Evolutionary conservation across 208 protist species (phyloP), one percentile per base, ranked within the genome.

Genomic region (Crithidia brevicula): DNA sequence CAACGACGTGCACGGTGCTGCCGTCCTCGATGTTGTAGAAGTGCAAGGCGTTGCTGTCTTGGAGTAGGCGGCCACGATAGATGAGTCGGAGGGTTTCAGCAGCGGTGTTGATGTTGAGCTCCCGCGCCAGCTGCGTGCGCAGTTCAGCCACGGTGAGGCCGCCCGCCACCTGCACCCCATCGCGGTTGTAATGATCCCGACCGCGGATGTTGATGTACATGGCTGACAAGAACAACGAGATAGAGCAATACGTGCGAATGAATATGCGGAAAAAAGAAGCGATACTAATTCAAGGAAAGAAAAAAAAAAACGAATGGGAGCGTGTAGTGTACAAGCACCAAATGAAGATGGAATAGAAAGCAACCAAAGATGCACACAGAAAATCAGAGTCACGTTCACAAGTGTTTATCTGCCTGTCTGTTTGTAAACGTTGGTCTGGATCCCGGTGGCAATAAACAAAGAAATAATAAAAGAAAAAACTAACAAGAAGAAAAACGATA

Each of bases 91-190:
- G 67, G 27, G 9, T 61, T 47, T 67, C 56, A 25, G 69, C 71
- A 7, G 62, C 63, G 25, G 8, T 4, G 36, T 69, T 27, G 23
- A 82, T 54, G 42, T 73, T 5, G 30, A 89, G 67, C 20, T 67
- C 72, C 15, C 51, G 50, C 16, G 76, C 45, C 20, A 95, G 54
- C 4, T 30, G 36, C 7, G 54, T 64, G 8, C 72, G 81, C 49
- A 95, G 74, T 33, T 73, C 71, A 7, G 72, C 69, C 16, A 89
- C 82, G 13, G 74, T 84, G 28, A 78, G 71, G 25, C 67, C 65
- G 4, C 50, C 43, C 11, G 63, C 31, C 4, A 95, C 60, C 42
- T 86, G 73, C 1, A 95, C 30, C 30, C 69, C 76, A 33, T 82
- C 66, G n/a, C 47, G 23, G 63, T 47, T 73, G 69, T 76, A 61